Percentiles rank a stretch among this genome's conserved stretches.
phyloP scores from a whole-genome alignment of 805 yeast genomes.

The Candida saitoana region DNA sequence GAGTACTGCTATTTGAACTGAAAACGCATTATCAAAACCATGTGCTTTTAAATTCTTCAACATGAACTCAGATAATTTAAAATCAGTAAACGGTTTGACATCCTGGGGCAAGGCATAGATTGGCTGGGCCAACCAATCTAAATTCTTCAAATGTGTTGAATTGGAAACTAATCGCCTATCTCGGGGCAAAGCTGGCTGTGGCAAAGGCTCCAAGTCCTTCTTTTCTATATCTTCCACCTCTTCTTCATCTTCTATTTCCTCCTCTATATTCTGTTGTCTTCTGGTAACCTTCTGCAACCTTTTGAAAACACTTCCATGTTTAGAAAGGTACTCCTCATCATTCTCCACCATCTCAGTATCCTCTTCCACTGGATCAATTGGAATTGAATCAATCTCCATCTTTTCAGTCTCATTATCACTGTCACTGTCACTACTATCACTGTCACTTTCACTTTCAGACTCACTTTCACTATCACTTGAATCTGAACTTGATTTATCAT shows the following conservation, averaged over 20 bases:
- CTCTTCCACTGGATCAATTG: constrained; percentile 5
- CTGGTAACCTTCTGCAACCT: constrained; percentile 40
- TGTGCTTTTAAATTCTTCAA: constrained; percentile 42
- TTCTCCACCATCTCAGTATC: constrained; percentile 6
- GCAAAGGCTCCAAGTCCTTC: constrained; percentile 62
- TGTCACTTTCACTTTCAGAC: constrained; percentile 10
- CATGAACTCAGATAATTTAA: constrained; percentile 43
- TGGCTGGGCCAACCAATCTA: constrained; percentile 70
- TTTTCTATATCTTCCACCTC: constrained; percentile 16
- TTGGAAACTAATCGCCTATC: constrained; percentile 38
- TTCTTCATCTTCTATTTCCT: constrained; percentile 14
- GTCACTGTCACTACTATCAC: constrained; percentile 9
- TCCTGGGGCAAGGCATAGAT: constrained; percentile 47
- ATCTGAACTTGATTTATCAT: constrained; percentile 8
- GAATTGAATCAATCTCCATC: no score
- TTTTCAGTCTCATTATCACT: constrained; percentile 9
- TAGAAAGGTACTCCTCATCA: constrained; percentile 20
- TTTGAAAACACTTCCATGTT: constrained; percentile 49
- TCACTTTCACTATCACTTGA: constrained; percentile 11
- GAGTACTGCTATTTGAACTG: constrained; percentile 70
- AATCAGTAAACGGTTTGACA: constrained; percentile 45
- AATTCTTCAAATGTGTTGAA: constrained; percentile 25
- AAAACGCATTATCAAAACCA: constrained; percentile 58
- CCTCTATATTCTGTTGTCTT: constrained; percentile 8
- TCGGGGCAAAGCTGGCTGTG: constrained; percentile 72